Conservation (phyloP, 2,329 filamentous ascomycete species). For the Ilyonectria sp. region DNA sequence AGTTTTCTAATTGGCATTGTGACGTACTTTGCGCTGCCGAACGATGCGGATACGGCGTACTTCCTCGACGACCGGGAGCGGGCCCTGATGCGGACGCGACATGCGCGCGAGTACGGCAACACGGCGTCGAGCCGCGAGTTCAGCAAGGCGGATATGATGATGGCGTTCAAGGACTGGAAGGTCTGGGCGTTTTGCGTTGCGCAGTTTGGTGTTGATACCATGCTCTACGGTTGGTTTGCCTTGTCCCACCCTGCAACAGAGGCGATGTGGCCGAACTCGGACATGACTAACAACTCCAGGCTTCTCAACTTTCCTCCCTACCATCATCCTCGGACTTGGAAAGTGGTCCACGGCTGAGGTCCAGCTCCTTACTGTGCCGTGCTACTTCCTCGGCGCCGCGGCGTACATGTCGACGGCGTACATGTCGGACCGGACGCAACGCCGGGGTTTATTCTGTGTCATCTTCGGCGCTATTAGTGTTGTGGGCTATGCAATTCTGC, state of each 20-base stretch:
- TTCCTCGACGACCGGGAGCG: slow-evolving; percentile 73
- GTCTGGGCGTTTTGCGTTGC: slow-evolving; percentile 78
- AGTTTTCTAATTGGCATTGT: slow-evolving; percentile 56
- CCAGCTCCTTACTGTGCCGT: slow-evolving; percentile 84
- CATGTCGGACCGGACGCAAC: slow-evolving; percentile 77
- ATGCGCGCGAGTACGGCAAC: slow-evolving; percentile 61
- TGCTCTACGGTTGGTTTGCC: slow-evolving; percentile 72
- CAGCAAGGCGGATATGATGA: slow-evolving; percentile 73
- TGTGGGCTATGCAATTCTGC: slow-evolving; percentile 77
- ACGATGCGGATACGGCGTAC: slow-evolving; percentile 66
- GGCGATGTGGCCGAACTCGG: no score
- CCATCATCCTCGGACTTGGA: slow-evolving; percentile 83
- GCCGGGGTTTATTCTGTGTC: slow-evolving; percentile 75
- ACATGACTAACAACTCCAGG: slow-evolving; percentile 57
- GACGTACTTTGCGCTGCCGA: slow-evolving; percentile 54
- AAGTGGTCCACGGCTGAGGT: slow-evolving; percentile 74
- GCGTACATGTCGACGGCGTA: slow-evolving; percentile 77
- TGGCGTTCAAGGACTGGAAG: slow-evolving; percentile 82
- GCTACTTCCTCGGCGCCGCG: slow-evolving; percentile 80
- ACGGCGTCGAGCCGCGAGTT: slow-evolving; percentile 63
- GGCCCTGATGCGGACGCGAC: slow-evolving; percentile 72
- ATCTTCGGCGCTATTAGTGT: slow-evolving; percentile 75
- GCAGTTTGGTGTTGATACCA: slow-evolving; percentile 82
- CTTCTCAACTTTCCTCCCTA: slow-evolving; percentile 84
- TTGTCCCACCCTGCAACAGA: background rate